Percentiles rank a stretch among this genome's conserved stretches.
These are phyloP conservation scores for Lagenaria siceraria DNA, from an alignment of 306 rosid species.

Conservation along the genomic window DNA sequence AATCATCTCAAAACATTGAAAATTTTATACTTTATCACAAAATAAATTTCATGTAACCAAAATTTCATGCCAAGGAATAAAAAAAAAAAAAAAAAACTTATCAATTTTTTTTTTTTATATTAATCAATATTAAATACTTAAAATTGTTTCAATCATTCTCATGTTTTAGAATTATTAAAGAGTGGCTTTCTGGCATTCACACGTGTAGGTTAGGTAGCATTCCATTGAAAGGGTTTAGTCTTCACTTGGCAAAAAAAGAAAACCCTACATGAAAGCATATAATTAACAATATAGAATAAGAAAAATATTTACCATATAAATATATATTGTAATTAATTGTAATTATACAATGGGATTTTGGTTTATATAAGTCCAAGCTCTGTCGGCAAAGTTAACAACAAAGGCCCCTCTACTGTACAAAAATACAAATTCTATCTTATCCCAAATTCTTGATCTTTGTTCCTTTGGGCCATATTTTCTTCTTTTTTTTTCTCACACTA, in stretches of 20 bases:
- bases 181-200: conserved; percentile 12
- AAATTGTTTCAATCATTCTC: not conserved
- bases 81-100: too few relatives aligned
- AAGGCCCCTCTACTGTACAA: conserved; percentile 9
- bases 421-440: not conserved
- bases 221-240: conserved; percentile 12
- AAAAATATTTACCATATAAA: not conserved
- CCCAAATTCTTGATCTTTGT: not conserved
- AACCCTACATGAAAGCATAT: not conserved
- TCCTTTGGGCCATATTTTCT: not conserved
- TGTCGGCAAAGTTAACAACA: conserved; percentile 32
- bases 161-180: conserved; percentile 17
- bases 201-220: conserved; percentile 28
- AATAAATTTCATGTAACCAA: not conserved
- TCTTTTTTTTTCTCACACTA: not conserved
- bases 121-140: not conserved
- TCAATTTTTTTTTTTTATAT: not conserved
- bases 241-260: not conserved
- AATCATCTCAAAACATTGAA: too few relatives aligned
- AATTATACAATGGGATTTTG: not conserved
- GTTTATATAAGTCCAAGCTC: conserved; percentile 11
- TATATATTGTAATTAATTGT: not conserved
- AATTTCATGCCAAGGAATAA: not conserved
- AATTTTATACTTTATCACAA: too few relatives aligned
- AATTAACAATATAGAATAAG: not conserved